Evolutionary conservation across 2,329 filamentous ascomycete species (phyloP).

Genomic region (Diaporthe citriasiana): DNA sequence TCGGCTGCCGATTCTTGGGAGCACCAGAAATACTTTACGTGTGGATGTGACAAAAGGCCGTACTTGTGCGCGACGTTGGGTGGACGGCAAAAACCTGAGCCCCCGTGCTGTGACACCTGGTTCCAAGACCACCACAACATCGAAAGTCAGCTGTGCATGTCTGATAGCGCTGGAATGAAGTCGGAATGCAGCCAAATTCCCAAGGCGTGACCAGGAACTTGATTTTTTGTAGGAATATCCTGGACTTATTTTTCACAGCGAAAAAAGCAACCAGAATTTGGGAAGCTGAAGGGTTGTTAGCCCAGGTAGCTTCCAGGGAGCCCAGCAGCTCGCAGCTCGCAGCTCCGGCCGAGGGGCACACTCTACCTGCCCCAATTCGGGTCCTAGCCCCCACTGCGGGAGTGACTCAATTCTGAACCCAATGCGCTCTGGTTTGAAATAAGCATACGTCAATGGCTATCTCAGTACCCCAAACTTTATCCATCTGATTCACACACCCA

Average conservation of each 20-base stretch:
- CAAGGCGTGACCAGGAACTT: not conserved
- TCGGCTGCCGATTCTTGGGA: not conserved
- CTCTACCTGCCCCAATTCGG: not conserved
- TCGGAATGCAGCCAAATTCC: not conserved
- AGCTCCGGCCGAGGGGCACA: not conserved
- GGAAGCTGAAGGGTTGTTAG: not conserved
- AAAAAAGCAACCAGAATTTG: not conserved
- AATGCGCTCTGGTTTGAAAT: slow-evolving; percentile 36
- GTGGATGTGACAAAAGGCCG: not conserved
- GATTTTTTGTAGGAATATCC: not conserved
- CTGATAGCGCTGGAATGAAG: not conserved
- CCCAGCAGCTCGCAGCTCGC: not conserved
- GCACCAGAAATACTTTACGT: not conserved
- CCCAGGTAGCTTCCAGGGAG: not conserved
- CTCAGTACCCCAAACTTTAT: slow-evolving; percentile 25
- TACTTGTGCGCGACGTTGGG: not conserved
- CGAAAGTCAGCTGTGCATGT: not conserved
- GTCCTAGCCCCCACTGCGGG: not conserved
- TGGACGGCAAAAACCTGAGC: not conserved
- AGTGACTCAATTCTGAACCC: slow-evolving; percentile 30
- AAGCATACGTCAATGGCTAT: slow-evolving; percentile 38
- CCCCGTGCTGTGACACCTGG: not conserved
- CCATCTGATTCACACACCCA: slow-evolving; percentile 30
- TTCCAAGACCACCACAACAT: not conserved
- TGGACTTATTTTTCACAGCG: not conserved